Base-by-base conservation (phyloP, 495 filamentous ascomycete genomes). In the Aspergillus carlsbadensis region DNA sequence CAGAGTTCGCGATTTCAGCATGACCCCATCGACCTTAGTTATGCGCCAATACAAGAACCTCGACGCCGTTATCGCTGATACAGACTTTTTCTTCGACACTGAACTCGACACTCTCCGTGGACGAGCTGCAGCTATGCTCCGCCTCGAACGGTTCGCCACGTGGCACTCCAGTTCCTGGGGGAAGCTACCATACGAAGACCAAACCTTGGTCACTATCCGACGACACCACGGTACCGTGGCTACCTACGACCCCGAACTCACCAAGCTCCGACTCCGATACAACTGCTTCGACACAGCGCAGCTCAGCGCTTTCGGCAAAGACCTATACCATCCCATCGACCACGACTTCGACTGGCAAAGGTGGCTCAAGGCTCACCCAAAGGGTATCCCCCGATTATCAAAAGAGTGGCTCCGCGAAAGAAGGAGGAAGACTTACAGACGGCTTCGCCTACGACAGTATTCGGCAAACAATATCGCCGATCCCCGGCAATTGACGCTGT, bases 41-140 rank as follows among this genome's bases (percentile, higher is more conserved):
- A 1, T 46, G 0, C 46, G 39, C 0, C 22, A 24, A 5, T 52
- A 56, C 39, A 15, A 42, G 14, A 24, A 59, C 21, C 47, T 59
- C 6, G 21, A 50, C 11, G 36, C 26, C 14, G 14, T 45, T 13
- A 18, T 56, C 18, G 3, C 18, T 3, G 40, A 56, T 11, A 49
- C 26, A 20, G 49, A 41, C 40, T 59, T 55, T 26, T 44, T 41
- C 39, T 34, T 58, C n/a, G 60, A 62, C 17, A 13, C 26, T 3
- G 37, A 33, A 4, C 39, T 63, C 17, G 48, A 59, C 11, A 52
- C 20, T 3, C 44, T 47, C 21, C 21, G 6, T 13, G 44, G 44
- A n/a, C 10, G 17, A 33, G 11, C 44, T 5, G 44, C 44, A 10
- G 20, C 20, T 3, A 47, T 47, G 44, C 44, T 47, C 15, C 44